Evolutionary conservation across 1,284 basidiomycete species (phyloP), one percentile per base, ranked within the genome.

Genomic region (Anthracocystis walkeri): DNA sequence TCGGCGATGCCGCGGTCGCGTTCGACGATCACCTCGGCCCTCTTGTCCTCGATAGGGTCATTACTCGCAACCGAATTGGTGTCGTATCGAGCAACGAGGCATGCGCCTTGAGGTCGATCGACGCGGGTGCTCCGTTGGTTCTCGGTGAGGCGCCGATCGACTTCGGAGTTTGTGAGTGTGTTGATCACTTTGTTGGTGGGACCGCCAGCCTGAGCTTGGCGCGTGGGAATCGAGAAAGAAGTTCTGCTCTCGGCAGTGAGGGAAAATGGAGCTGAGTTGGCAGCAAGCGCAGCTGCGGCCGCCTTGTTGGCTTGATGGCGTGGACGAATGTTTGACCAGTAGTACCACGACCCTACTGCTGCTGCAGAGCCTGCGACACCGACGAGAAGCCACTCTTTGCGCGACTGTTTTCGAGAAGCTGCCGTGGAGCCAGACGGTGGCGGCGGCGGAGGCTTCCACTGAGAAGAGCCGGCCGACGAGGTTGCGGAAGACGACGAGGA

Each of bases 21-120:
- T 63, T 83, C 80, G 18, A 84, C 83, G 38, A 85, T 82, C 31
- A 83, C 83, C 58, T 85, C 82, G 12, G 82, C 80, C 14, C 78
- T 71, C 58, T 78, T 76, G 55, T 85, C 83, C 53, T 85, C 83
- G 71, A 81, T 81, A 6, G 83, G 82, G 31, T 76, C 75, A 56
- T 85, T 85, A 60, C 76, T 77, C 6, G 83, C 81, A 2, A 85
- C 73, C 44, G 66, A 72, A 65, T 84, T 85, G 57, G 82, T 82
- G 61, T 85, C 83, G 53, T 84, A 85, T 40, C 82, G 75, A 1
- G 79, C 75, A 20, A 85, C 81, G 38, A 82, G 72, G 50, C 82
- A 82, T 1, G 76, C 77, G 23, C 80, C 80, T 8, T 69, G 45
- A 33, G 79, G 70, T 16, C 82, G 75, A 31, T 82, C 79, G 10